A percentile compares a stretch with the other conserved stretches of the same genome.
Conservation (phyloP, 1,284 basidiomycete genomes). For the Moniliella sp. region DNA sequence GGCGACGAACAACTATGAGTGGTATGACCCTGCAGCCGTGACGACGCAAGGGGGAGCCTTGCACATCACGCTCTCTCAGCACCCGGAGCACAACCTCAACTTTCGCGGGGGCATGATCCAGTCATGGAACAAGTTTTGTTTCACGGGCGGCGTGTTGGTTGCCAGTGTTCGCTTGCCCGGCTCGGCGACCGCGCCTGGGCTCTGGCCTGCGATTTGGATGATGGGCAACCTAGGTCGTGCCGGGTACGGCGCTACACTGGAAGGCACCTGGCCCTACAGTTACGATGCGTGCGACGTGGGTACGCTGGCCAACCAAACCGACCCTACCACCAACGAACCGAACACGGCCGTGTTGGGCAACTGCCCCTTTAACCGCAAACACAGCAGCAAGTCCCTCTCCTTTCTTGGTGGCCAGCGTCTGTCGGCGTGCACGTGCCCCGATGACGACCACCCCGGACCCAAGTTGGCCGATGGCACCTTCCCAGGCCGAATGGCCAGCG, state of each 20-base stretch:
- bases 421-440: constrained; percentile 44
- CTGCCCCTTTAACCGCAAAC: constrained; percentile 23
- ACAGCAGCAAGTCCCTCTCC: constrained; percentile 29
- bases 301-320: constrained; percentile 23
- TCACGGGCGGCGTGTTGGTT: constrained; percentile 37
- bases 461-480: constrained; percentile 45
- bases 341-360: too few relatives aligned
- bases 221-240: constrained; percentile 16
- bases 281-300: constrained; percentile 18
- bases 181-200: constrained; percentile 7
- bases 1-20: constrained; percentile 14
- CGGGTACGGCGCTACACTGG: constrained; percentile 2
- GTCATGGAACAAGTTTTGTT: constrained; percentile 31
- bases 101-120: constrained; percentile 25
- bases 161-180: constrained; percentile 22
- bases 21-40: constrained; percentile 20
- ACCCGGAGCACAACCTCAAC: constrained; percentile 34
- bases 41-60: constrained; percentile 15
- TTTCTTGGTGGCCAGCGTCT: constrained; percentile 39
- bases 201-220: constrained; percentile 26
- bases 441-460: constrained; percentile 3
- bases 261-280: constrained; percentile 34
- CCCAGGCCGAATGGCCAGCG: constrained; percentile 39
- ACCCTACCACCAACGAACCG: too few relatives aligned
- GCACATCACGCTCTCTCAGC: constrained; percentile 11